Base-by-base conservation (phyloP, 495 filamentous ascomycete genomes). In the Niebla homalea region DNA sequence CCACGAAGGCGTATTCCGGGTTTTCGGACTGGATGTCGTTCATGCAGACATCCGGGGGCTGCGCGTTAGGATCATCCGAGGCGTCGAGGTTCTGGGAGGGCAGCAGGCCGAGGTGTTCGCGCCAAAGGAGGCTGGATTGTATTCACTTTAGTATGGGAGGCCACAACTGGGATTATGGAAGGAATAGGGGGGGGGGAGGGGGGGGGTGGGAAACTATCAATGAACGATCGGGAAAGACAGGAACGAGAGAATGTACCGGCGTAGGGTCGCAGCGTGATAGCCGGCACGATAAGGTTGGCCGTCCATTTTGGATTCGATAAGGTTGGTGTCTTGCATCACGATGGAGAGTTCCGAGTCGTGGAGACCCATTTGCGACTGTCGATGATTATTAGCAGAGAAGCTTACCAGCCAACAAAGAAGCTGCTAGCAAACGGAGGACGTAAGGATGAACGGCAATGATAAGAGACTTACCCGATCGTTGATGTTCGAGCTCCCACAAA, bases 261-360 rank as follows among this genome's bases (percentile, higher is more conserved):
- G 78, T 7, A 96, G 75, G 2, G 86, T 89, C 3, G 87, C 79
- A 0, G 88, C 87, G 52, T 86, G 80, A 49, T 78, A 77, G 18
- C 80, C 81, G 1, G 87, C 90, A 49, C 79, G 71, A 62, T 78
- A 94, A 1, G 78, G 72, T 49, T 80, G 52, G 8, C 90, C 87
- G 54, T 87, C 74, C 90, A 97, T 96, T 6, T 60, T 75, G 35
- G 77, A 84, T 36, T 74, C 69, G 37, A 96, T 73, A n/a, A 68
- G 70, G 18, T 81, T 76, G 36, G 77, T 81, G 63, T 98, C 90
- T 67, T 93, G 83, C 74, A 95, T 85, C 16, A 96, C 85, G 43
- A 94, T 86, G 38, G 83, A 79, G n/a, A 98, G 71, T 65, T 98
- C 92, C 50, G 82, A 87, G 61, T 98, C 92, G 60, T 93, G 88